Percentiles rank a stretch among this genome's conserved stretches.
phyloP scores from a whole-genome alignment of 2,329 filamentous ascomycete genomes.

The Ascochyta viciae-villosae region DNA sequence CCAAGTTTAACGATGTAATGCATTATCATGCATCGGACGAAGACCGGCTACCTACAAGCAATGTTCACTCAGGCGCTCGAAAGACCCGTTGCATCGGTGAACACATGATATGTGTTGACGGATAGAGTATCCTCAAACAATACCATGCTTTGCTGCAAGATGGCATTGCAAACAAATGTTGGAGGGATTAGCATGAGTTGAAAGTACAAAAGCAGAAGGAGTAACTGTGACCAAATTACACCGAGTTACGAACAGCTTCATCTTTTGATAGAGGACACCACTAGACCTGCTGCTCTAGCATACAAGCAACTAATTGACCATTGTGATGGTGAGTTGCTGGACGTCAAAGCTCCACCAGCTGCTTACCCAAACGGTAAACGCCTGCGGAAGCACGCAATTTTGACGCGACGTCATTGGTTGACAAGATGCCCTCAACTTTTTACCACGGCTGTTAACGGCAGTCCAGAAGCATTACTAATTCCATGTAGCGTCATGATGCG shows the following conservation, averaged over 20 bases:
- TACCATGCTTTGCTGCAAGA: too few species aligned
- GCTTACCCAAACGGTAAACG: slow-evolving; percentile 2
- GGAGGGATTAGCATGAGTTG: too few species aligned
- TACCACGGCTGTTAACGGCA: slow-evolving; percentile 9
- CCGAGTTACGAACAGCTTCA: not conserved
- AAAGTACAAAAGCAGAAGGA: too few species aligned
- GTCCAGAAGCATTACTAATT: slow-evolving; percentile 14
- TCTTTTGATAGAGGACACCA: not conserved
- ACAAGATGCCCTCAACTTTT: not conserved
- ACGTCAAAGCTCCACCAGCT: slow-evolving; percentile 8
- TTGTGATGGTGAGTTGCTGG: not conserved
- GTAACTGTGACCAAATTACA: too few species aligned
- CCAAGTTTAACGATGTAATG: too few species aligned
- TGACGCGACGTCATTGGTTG: slow-evolving; percentile 14
- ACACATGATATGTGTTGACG: too few species aligned
- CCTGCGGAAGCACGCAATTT: slow-evolving; percentile 21
- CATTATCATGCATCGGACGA: too few species aligned
- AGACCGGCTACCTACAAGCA: too few species aligned
- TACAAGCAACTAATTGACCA: not conserved
- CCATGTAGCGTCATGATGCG: slow-evolving; percentile 6
- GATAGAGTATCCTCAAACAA: too few species aligned
- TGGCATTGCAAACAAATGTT: too few species aligned
- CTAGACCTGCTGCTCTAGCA: not conserved
- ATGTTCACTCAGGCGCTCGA: too few species aligned
- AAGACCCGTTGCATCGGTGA: too few species aligned